These are phyloP conservation scores for Ceratocystiopsis brevicomis DNA, from an alignment of 2,329 filamentous ascomycete genomes.

Conservation along the genomic window DNA sequence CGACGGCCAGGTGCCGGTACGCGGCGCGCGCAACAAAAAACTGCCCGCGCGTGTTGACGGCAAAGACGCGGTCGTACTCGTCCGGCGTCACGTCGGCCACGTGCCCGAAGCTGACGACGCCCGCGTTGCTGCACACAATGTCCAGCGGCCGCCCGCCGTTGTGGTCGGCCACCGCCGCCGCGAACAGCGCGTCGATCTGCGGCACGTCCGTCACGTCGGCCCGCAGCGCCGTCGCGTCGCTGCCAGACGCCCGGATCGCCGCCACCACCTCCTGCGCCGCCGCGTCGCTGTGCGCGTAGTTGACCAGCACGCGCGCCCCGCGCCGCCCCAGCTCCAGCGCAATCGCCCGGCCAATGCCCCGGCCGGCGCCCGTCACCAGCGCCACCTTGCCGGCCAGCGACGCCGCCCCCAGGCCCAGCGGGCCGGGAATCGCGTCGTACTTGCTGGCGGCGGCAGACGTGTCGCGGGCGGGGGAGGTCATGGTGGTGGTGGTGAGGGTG, in stretches of 20 bases:
- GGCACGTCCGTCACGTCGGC: slow-evolving; percentile 16
- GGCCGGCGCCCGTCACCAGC: slow-evolving; percentile 18
- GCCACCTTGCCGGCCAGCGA: slow-evolving; percentile 13
- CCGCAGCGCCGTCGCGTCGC: slow-evolving; percentile 13
- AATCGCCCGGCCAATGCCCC: slow-evolving; percentile 44
- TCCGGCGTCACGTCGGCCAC: slow-evolving; percentile 36
- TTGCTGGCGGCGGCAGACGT: slow-evolving; percentile 9
- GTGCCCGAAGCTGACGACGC: slow-evolving; percentile 39
- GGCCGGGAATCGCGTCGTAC: slow-evolving; percentile 16
- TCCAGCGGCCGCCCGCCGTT: slow-evolving; percentile 29
- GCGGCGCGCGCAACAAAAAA: slow-evolving; percentile 45
- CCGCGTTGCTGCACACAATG: slow-evolving; percentile 43
- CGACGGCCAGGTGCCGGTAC: slow-evolving; percentile 40
- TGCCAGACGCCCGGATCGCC: slow-evolving; percentile 9
- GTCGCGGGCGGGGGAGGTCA: slow-evolving; percentile 6
- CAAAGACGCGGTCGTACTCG: slow-evolving; percentile 43
- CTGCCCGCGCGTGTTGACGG: slow-evolving; percentile 38
- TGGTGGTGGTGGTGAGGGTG: slow-evolving; percentile 8
- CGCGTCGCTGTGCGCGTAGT: slow-evolving; percentile 14
- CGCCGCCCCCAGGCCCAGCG: slow-evolving; percentile 14
- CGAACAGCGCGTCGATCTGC: slow-evolving; percentile 17
- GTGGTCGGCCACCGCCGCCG: slow-evolving; percentile 35
- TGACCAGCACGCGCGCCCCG: slow-evolving; percentile 17
- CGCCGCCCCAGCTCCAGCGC: slow-evolving; percentile 23
- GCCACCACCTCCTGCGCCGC: slow-evolving; percentile 9